phyloP scores from a whole-genome alignment of 2,329 filamentous ascomycete species.

The Lecanicillium sp. region DNA sequence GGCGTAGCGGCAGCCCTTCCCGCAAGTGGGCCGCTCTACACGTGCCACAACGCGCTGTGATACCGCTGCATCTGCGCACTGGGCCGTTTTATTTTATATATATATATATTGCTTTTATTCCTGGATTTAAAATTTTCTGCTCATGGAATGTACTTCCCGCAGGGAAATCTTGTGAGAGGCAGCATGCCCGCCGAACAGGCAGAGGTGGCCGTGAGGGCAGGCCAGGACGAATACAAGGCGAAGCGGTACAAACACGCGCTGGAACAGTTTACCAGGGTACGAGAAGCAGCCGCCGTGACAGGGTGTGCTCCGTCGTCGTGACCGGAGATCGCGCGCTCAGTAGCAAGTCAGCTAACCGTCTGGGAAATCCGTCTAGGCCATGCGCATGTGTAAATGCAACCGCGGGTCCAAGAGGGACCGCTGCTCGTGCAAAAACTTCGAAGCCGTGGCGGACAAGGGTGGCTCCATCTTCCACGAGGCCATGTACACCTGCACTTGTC shows the following conservation, averaged over 20 bases:
- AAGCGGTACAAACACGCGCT: slow-evolving; percentile 31
- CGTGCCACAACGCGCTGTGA: slow-evolving; percentile 8
- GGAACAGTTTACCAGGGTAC: slow-evolving; percentile 31
- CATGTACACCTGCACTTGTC: slow-evolving; percentile 34
- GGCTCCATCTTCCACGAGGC: slow-evolving; percentile 37
- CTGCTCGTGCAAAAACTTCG: slow-evolving; percentile 35
- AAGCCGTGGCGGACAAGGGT: slow-evolving; percentile 25
- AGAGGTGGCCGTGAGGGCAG: slow-evolving; percentile 27
- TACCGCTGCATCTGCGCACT: neutral
- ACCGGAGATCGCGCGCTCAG: neutral
- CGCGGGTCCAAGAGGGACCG: slow-evolving; percentile 29
- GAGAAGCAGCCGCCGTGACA: neutral
- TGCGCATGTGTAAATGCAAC: slow-evolving; percentile 30
- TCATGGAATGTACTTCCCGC: neutral
- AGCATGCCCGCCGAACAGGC: slow-evolving; percentile 1
- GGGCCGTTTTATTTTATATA: neutral
- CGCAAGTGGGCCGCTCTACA: slow-evolving; percentile 9
- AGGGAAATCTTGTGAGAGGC: neutral
- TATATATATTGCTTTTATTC: neutral
- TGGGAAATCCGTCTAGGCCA: slow-evolving; percentile 22
- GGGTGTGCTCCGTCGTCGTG: too few species aligned
- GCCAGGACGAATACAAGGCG: slow-evolving; percentile 27
- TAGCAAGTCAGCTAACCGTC: neutral
- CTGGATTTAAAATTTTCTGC: too few species aligned
- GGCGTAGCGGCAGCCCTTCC: neutral